These are phyloP conservation scores for Leptomonas seymouri DNA, from an alignment of 208 protist species.

Conservation along the genomic window DNA sequence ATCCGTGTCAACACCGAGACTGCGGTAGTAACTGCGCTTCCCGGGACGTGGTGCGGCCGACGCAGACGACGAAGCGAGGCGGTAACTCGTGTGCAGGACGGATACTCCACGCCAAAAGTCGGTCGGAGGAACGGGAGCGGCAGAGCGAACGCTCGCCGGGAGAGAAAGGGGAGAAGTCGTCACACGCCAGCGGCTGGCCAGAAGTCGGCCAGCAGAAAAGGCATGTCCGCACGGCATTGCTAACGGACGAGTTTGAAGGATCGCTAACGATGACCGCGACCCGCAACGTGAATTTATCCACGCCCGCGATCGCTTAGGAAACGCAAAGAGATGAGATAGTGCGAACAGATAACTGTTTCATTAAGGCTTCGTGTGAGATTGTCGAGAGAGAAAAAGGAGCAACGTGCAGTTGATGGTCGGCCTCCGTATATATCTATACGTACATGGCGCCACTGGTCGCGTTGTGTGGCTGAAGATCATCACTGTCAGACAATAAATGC, in stretches of 20 bases:
- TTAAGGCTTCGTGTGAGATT: too few species aligned
- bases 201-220: neutral
- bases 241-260: neutral
- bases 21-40: constrained; percentile 60
- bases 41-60: constrained; percentile 2
- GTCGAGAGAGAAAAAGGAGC: too few species aligned
- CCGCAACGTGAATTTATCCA: neutral
- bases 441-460: too few species aligned
- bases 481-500: too few species aligned
- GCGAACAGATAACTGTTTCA: too few species aligned
- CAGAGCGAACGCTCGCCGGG: neutral
- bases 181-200: neutral
- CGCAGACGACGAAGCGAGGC: constrained; percentile 21
- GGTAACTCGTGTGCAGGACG: constrained; percentile 12
- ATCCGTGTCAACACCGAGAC: constrained; percentile 56
- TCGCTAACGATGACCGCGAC: neutral
- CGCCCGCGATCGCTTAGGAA: too few species aligned
- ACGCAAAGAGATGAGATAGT: too few species aligned
- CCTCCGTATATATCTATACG: too few species aligned
- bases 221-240: neutral
- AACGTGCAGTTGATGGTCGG: too few species aligned
- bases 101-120: constrained; percentile 1
- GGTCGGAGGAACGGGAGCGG: neutral
- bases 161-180: neutral
- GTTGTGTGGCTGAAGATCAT: too few species aligned